A percentile compares a stretch with the other conserved stretches of the same genome.
Evolutionary conservation across 2,329 filamentous ascomycete species (phyloP).

Genomic region (Pseudovirgaria hyperparasitica): DNA sequence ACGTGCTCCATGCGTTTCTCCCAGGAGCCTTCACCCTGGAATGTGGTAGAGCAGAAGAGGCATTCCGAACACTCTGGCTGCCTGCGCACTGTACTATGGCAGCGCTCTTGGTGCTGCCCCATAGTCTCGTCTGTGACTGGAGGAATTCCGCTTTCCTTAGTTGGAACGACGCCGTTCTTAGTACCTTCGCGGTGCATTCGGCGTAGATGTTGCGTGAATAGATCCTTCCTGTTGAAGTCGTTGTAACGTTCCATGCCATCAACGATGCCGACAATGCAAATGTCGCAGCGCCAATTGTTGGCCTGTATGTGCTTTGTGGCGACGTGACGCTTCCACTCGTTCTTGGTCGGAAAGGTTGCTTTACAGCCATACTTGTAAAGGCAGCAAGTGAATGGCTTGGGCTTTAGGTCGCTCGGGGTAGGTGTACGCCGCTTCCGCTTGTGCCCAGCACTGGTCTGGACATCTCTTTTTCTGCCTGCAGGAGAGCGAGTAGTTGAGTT

Average conservation of each 20-base stretch:
- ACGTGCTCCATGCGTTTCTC: constrained; percentile 81
- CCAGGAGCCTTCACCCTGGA: constrained; percentile 56
- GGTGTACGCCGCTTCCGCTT: background rate
- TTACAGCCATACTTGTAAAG: constrained; percentile 66
- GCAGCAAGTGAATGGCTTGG: constrained; percentile 55
- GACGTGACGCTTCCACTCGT: constrained; percentile 92
- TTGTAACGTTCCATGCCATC: constrained; percentile 30
- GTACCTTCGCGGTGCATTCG: constrained; percentile 61
- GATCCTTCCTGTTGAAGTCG: constrained; percentile 82
- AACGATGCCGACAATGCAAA: constrained; percentile 35
- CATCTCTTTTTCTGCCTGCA: background rate
- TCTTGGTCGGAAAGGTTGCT: constrained; percentile 65
- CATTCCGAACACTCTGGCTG: constrained; percentile 51
- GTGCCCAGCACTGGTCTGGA: constrained; percentile 5
- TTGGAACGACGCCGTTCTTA: constrained; percentile 9
- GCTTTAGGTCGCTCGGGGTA: background rate
- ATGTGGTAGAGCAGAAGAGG: constrained; percentile 51
- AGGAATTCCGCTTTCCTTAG: constrained; percentile 31
- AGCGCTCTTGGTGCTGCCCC: constrained; percentile 42
- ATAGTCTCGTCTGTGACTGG: constrained; percentile 39
- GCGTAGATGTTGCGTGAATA: constrained; percentile 77
- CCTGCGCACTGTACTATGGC: constrained; percentile 46
- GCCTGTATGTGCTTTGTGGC: constrained; percentile 66
- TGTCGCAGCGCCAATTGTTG: constrained; percentile 62
- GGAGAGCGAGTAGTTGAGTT: constrained; percentile 9